phyloP scores from a whole-genome alignment of 208 protist species.

The Tetramitus jugosus region DNA sequence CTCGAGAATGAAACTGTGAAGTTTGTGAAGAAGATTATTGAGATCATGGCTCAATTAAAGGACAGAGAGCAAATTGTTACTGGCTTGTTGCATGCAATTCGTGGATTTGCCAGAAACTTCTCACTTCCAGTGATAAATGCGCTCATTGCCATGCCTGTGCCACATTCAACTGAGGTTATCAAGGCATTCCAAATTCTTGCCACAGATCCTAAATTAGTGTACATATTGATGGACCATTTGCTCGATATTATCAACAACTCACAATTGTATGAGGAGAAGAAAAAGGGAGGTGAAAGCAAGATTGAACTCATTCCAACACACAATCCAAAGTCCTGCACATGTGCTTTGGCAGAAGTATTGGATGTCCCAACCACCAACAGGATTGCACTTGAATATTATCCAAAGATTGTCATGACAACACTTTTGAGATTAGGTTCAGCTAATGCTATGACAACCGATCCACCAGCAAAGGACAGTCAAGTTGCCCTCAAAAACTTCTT shows the following conservation, averaged over 20 bases:
- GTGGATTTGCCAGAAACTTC: neutral
- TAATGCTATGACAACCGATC: neutral
- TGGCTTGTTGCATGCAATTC: neutral
- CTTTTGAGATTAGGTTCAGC: neutral
- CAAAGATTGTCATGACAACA: neutral
- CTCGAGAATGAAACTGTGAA: neutral
- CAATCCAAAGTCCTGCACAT: neutral
- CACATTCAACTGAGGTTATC: neutral
- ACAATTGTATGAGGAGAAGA: constrained; percentile 16
- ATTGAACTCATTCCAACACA: neutral
- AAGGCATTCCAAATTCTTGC: neutral
- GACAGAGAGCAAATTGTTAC: neutral
- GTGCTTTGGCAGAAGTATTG: neutral
- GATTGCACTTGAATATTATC: neutral
- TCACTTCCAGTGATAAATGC: neutral
- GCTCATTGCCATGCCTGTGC: neutral
- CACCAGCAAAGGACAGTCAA: neutral
- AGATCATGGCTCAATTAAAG: neutral
- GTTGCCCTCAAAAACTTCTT: neutral
- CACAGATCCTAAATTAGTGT: neutral
- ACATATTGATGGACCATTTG: neutral
- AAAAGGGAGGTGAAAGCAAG: neutral
- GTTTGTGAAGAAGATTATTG: neutral
- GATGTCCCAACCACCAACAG: neutral
- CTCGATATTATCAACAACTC: constrained; percentile 15